Conservation (phyloP, 2,329 filamentous ascomycete species). For the Phialophora verrucosa region DNA sequence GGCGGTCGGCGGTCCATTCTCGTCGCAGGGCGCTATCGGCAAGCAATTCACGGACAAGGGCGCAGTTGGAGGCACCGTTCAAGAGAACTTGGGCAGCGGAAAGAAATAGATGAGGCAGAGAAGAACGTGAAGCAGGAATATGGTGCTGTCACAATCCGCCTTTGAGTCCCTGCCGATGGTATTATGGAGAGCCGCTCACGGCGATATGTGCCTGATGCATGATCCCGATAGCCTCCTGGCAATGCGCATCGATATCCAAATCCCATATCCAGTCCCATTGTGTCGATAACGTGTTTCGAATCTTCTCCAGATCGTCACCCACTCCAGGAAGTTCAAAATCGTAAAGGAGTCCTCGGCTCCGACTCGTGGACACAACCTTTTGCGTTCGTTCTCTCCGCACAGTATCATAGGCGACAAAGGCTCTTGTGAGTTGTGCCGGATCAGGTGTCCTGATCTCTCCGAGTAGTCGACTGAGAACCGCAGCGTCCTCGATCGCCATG, state of each 20-base stretch:
- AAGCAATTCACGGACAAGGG: conserved; percentile 48
- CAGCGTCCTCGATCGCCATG: conserved; percentile 19
- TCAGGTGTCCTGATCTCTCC: conserved; percentile 14
- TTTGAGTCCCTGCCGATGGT: neutral
- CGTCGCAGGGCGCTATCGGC: conserved; percentile 45
- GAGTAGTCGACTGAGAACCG: conserved; percentile 18
- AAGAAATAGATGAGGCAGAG: neutral
- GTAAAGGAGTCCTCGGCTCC: conserved; percentile 6
- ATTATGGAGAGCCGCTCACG: neutral
- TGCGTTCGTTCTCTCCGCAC: conserved; percentile 11
- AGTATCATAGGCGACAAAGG: conserved; percentile 13
- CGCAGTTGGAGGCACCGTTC: conserved; percentile 45
- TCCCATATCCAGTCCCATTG: conserved; percentile 22
- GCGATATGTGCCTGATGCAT: conserved; percentile 1
- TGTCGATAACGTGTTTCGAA: neutral
- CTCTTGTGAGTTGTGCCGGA: neutral
- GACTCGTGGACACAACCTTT: conserved; percentile 7
- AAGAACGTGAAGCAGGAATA: neutral
- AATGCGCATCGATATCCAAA: conserved; percentile 16
- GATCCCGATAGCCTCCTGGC: conserved; percentile 11
- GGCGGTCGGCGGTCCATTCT: conserved; percentile 34
- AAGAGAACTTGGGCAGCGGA: conserved; percentile 33
- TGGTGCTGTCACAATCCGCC: neutral
- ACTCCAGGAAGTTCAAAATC: conserved; percentile 13
- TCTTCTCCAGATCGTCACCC: conserved; percentile 4